Base-by-base conservation (phyloP, 2,329 filamentous ascomycete genomes). In the Aureobasidium subglaciale region DNA sequence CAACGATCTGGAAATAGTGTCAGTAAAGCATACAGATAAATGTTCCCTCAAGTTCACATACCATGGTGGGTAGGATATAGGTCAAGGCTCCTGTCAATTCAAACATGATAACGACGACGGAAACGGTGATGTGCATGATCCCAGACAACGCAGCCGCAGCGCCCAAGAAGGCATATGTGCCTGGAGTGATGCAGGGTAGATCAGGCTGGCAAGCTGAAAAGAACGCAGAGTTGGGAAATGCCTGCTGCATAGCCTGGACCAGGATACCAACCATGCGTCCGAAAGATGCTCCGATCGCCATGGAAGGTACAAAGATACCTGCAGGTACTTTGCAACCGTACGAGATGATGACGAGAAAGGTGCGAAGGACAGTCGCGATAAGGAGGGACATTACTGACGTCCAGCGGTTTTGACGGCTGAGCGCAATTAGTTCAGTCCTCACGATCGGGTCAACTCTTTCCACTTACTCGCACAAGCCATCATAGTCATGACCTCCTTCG, bases 81-180 rank as follows among this genome's bases (percentile, higher is more conserved):
- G 91, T 96, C 58, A 97, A 75, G 6, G 93, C 93, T n/a, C 93
- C 93, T 0, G 93, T 99, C 46, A 99, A 80, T 71, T 99, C 93
- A 66, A 97, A 97, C 93, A 99, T 97, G 70, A 99, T 99, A 65
- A 99, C 93, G 2, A 96, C 92, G 9, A 99, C 90, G 0, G 91
- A 95, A 15, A 99, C 85, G 0, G 92, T 96, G 60, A 99, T 88
- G 70, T 97, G 93, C 92, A 97, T 99, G 66, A 97, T 96, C 9
- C 93, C 93, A 68, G 88, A 92, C 22, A 99, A 77, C 0, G 93
- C 89, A 2, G 93, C 92, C 0, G 85, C 93, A 5, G 93, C 93
- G 38, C 93, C 93, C 0, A 99, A 78, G 63, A 99, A 95, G 6
- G 93, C 93, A 67, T 99, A 99, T 1, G 93, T 97, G 9, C 93